Base-by-base conservation (phyloP, 768 basidiomycete genomes). In the Xerocomus spinulosus region DNA sequence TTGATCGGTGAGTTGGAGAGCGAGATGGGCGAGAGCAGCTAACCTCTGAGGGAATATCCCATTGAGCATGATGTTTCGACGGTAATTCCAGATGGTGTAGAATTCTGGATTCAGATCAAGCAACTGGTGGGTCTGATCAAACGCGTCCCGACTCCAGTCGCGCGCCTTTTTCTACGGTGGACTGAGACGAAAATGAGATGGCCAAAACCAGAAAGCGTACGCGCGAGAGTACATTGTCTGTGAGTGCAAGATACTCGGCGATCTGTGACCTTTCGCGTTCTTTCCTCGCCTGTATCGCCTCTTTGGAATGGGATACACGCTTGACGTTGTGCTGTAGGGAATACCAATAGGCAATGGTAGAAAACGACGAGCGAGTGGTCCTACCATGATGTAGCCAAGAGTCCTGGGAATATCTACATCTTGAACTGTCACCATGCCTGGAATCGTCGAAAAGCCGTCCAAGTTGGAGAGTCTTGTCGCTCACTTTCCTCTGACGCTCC, bases 1-100 rank as follows among this genome's bases (percentile, higher is more conserved):
- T 34, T 18, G 38, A 35, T 56, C 55, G 51, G 52, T 30, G 59
- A 24, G 2, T 42, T 5, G 42, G 37, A 17, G 14, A 10, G 37
- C 12, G 14, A 26, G 25, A 33, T 8, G 29, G n/a, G 12, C 15
- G 15, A 34, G 23, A 13, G 7, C 46, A 3, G 25, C 74, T 41
- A 49, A 91, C 92, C 79, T 80, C 12, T 67, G 60, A 9, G 78
- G 76, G 54, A 95, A 92, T 37, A 89, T 64, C 3, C 86, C 86
- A 20, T 80, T 70, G 33, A 83, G 62, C 17, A 95, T 68, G 51
- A 96, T 92, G 44, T 80, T 75, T 26, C 95, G 75, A 38, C 96
- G 78, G 68, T 92, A 94, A 68, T 96, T 95, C 96, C 96, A 98
- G 30, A 89, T 72, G 2, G 95, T 94, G 67, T 96, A 96, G 62